Percentiles rank a stretch among this genome's conserved stretches.
phyloP scores from a whole-genome alignment of 2,329 filamentous ascomycete genomes.

The Scorias spongiosa region DNA sequence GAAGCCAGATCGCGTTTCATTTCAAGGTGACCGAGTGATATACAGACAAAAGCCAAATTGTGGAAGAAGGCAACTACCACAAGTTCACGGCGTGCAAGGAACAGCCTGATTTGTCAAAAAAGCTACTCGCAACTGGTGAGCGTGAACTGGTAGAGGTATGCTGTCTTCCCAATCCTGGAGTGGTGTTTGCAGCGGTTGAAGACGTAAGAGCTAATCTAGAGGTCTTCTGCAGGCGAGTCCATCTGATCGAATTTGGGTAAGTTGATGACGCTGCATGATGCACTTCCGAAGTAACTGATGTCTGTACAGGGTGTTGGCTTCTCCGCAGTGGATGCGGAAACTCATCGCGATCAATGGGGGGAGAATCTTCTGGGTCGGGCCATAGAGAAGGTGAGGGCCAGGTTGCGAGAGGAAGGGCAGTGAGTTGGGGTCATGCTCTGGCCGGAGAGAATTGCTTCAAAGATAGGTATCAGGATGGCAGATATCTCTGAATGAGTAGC shows the following conservation, averaged over 20 bases:
- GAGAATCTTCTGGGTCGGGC: constrained; percentile 49
- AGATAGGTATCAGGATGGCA: no score
- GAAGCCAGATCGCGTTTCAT: no score
- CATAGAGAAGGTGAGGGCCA: constrained; percentile 42
- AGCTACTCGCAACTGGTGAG: constrained; percentile 43
- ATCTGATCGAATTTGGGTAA: constrained; percentile 43
- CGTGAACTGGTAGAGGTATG: constrained; percentile 48
- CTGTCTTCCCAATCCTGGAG: not conserved
- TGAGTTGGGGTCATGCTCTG: not conserved
- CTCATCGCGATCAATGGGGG: constrained; percentile 40
- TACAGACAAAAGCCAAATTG: constrained; percentile 37
- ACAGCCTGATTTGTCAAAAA: constrained; percentile 27
- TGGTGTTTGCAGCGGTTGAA: no score
- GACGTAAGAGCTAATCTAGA: not conserved
- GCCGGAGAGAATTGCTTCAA: not conserved
- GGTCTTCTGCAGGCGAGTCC: constrained; percentile 25
- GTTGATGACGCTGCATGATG: not conserved
- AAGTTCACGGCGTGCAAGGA: constrained; percentile 38
- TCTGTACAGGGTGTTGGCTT: constrained; percentile 40
- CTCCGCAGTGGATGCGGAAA: constrained; percentile 33
- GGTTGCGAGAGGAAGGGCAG: constrained; percentile 30
- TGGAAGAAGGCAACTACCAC: constrained; percentile 40
- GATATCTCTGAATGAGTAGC: no score
- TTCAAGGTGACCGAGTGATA: not conserved
- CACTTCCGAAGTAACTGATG: no score